Evolutionary conservation across 225 moss, liverwort and hornwort species (phyloP), one percentile per base, ranked within the genome.

Genomic region (Pseudisothecium myosuroides): DNA sequence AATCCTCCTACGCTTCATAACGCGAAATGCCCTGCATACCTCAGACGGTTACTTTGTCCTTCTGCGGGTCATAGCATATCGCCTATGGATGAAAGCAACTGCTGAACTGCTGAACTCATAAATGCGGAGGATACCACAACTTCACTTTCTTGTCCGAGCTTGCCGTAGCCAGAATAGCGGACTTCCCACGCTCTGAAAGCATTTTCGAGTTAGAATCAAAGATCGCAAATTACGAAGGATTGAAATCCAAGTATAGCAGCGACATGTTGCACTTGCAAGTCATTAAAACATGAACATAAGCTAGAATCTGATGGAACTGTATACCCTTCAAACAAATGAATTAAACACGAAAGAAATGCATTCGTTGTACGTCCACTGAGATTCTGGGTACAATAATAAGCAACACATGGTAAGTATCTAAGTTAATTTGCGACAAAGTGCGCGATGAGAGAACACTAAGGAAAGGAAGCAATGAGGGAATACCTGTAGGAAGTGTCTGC

Each of bases 101-200:
- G 64, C 43, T 31, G 80, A 61, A 67, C 52, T 54, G 24, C 41
- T 78, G 43, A 60, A 54, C 68, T 92, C 86, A 93, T 83, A 89
- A 64, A 49, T 91, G n/a, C 47, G 99, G 97, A 81, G 95, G 93
- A 75, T 92, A 95, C 99, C 99, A 99, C 77, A 99, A 88, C 83
- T 96, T 99, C 88, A 97, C 99, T 91, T 93, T 97, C 91, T 96
- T 99, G 92, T 99, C 99, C 58, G 89, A 61, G 89, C 99, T 92
- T 79, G 95, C 95, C 18, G 97, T 99, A 65, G 97, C 99, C 94
- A 99, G 90, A 92, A 99, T 95, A 90, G 94, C 83, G 61, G 94
- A 94, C 93, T 94, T 97, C 31, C 99, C 97, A 76, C 91, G 96
- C 85, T 97, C 99, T 97, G 93, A 31, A 91, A 61, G 79, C 21